A percentile compares a stretch with the other conserved stretches of the same genome.
Conservation (phyloP, 73 alveolate genomes). For the Paraurostyla sp. region DNA sequence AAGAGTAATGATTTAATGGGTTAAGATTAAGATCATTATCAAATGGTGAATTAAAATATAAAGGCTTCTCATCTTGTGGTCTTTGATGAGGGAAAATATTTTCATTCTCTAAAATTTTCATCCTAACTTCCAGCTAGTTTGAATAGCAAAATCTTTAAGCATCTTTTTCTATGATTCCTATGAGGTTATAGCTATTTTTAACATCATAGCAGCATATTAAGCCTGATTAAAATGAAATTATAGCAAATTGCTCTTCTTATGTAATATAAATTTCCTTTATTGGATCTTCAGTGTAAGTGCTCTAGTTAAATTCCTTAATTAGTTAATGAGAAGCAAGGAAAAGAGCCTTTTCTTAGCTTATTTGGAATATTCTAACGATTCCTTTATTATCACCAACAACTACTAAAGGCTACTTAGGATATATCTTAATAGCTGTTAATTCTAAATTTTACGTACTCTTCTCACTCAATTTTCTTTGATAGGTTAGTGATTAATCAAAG, state of each 20-base stretch:
- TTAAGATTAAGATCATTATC: neutral
- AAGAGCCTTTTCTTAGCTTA: constrained; percentile 21
- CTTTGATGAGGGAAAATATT: neutral
- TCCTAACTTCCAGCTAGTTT: constrained; percentile 31
- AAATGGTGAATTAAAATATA: neutral
- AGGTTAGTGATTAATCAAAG: constrained; percentile 48
- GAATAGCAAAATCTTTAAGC: constrained; percentile 41
- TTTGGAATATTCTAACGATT: constrained; percentile 29
- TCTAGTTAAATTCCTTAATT: neutral
- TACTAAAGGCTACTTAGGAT: constrained; percentile 13
- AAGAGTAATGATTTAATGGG: neutral
- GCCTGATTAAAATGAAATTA: constrained; percentile 54
- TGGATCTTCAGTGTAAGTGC: neutral
- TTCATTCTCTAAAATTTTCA: constrained; percentile 27
- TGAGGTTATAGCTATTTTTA: constrained; percentile 23
- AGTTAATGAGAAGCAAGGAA: constrained; percentile 38
- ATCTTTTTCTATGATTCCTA: constrained; percentile 43
- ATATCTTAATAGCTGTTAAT: constrained; percentile 19
- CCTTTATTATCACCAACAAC: constrained; percentile 65
- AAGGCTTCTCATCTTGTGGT: constrained; percentile 15
- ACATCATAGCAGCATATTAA: constrained; percentile 52
- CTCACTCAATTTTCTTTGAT: constrained; percentile 47
- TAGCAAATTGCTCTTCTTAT: constrained; percentile 30
- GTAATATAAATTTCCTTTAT: constrained; percentile 50
- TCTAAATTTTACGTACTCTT: constrained; percentile 30